Evolutionary conservation across 2,329 filamentous ascomycete species (phyloP).

Genomic region (Scytalidium lignicola): DNA sequence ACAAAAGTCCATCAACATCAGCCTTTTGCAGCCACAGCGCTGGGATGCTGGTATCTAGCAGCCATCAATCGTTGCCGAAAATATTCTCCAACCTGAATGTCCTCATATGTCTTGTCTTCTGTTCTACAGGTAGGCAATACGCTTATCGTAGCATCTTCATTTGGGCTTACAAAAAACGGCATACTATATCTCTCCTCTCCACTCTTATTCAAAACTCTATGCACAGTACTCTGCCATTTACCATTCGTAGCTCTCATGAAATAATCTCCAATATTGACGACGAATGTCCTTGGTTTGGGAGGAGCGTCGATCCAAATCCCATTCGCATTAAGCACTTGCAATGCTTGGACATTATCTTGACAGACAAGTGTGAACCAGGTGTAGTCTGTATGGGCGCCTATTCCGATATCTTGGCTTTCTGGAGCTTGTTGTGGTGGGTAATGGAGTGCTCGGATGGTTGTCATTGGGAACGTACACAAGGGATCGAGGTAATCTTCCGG

Average conservation of each 20-base stretch:
- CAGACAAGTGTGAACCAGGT: conserved; percentile 42
- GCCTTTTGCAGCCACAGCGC: too few species aligned
- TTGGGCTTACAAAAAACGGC: conserved; percentile 41
- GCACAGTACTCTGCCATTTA: conserved; percentile 37
- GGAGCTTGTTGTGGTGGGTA: conserved; percentile 31
- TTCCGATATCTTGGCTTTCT: conserved; percentile 16
- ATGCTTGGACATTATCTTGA: conserved; percentile 36
- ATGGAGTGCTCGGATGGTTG: conserved; percentile 28
- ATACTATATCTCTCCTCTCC: conserved; percentile 30
- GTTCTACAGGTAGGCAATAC: too few species aligned
- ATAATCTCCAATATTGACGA: conserved; percentile 42
- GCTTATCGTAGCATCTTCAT: conserved; percentile 25
- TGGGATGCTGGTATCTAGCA: too few species aligned
- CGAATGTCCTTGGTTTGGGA: conserved; percentile 34
- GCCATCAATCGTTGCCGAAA: too few species aligned
- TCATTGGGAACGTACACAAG: conserved; percentile 39
- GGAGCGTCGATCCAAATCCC: conserved; percentile 38
- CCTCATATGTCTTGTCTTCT: too few species aligned
- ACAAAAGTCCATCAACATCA: too few species aligned
- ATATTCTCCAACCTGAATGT: too few species aligned
- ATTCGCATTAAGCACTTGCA: conserved; percentile 39
- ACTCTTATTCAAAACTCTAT: conserved; percentile 31
- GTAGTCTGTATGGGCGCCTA: conserved; percentile 36
- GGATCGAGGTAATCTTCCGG: conserved; percentile 46
- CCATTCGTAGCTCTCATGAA: conserved; percentile 35